phyloP scores from a whole-genome alignment of 495 filamentous ascomycete species.

The Hypoxylon trugodes region DNA sequence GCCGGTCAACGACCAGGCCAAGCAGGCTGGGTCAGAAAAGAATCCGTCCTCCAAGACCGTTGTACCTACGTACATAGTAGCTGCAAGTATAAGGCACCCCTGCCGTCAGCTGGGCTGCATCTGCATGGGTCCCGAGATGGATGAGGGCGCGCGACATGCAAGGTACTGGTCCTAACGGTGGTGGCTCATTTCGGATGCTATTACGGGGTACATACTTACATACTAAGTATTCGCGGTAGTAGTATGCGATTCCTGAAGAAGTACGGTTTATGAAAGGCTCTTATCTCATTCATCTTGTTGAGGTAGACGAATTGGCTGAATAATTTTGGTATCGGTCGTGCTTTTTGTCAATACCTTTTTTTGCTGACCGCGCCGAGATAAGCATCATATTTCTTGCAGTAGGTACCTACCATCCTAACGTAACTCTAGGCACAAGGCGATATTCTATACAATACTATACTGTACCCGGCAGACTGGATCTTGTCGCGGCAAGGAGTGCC shows the following conservation, averaged over 20 bases:
- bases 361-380: constrained; percentile 6
- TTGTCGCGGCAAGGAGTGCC: constrained; percentile 42
- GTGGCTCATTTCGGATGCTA: constrained; percentile 37
- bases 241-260: constrained; percentile 10
- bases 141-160: constrained; percentile 40
- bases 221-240: constrained; percentile 19
- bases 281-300: background rate
- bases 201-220: constrained; percentile 30
- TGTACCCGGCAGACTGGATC: constrained; percentile 44
- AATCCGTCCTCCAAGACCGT: constrained; percentile 34
- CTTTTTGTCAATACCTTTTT: background rate
- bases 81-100: constrained; percentile 39
- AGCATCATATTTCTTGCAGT: constrained; percentile 10
- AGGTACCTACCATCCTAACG: background rate
- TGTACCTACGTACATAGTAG: constrained; percentile 23
- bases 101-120: constrained; percentile 44
- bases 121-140: constrained; percentile 37
- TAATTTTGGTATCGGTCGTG: background rate
- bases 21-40: constrained; percentile 25
- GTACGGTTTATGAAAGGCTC: background rate
- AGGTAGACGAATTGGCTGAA: background rate
- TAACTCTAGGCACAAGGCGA: constrained; percentile 34
- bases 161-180: constrained; percentile 36
- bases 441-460: constrained; percentile 12
- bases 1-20: constrained; percentile 24